These are phyloP conservation scores for Clavispora phyllophila DNA, from an alignment of 805 yeast species.

Conservation along the genomic window DNA sequence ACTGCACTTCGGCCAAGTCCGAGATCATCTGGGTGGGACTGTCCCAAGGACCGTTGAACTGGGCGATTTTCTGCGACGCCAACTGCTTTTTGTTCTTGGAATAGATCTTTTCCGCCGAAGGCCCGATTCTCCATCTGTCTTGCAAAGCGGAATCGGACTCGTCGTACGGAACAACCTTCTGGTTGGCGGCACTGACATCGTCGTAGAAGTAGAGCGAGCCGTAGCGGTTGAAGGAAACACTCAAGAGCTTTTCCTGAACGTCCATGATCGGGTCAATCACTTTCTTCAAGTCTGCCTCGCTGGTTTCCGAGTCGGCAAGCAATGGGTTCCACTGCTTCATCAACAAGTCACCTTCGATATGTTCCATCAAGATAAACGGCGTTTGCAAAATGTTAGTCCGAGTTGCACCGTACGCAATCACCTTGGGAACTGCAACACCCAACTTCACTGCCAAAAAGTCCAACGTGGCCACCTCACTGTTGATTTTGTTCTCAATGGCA, in stretches of 20 bases:
- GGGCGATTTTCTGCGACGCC: conserved; percentile 43
- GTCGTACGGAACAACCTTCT: conserved; percentile 46
- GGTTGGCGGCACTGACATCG: conserved; percentile 50
- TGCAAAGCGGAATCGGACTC: conserved; percentile 51
- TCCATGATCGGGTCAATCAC: conserved; percentile 74
- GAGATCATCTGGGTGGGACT: conserved; percentile 59
- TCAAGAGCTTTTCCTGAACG: conserved; percentile 51
- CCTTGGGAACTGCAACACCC: conserved; percentile 67
- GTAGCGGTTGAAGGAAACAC: conserved; percentile 58
- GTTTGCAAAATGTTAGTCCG: conserved; percentile 57
- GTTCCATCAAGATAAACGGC: conserved; percentile 81
- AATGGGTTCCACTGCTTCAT: conserved; percentile 93
- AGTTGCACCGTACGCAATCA: conserved; percentile 60
- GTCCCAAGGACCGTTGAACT: conserved; percentile 75
- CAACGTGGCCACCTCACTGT: conserved; percentile 90
- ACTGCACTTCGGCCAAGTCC: conserved; percentile 61
- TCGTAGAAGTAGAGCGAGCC: conserved; percentile 81
- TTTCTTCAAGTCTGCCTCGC: conserved; percentile 45
- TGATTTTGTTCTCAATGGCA: conserved; percentile 61
- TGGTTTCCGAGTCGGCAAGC: conserved; percentile 44
- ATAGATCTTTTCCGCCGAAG: conserved; percentile 74
- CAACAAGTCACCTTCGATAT: conserved; percentile 68
- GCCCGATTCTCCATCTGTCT: conserved; percentile 85
- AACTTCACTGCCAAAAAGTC: conserved; percentile 70
- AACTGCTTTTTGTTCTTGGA: conserved; percentile 62